Percentiles rank a stretch among this genome's conserved stretches.
Evolutionary conservation across 2,329 filamentous ascomycete genomes (phyloP).

Genomic region (Trichoderma aggressivum): DNA sequence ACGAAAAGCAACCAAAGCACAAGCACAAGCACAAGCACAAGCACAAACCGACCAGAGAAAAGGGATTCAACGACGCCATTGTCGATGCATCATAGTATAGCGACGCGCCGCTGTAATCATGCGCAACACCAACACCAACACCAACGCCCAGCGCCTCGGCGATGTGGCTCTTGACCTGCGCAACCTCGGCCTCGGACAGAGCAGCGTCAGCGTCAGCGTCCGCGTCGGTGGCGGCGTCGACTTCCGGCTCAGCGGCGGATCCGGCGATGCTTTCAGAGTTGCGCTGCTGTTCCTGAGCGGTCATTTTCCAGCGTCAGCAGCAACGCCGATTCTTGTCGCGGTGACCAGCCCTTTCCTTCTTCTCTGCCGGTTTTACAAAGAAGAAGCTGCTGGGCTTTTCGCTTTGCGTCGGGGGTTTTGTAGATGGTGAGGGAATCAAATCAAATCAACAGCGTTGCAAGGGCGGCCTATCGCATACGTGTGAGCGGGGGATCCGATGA

Average conservation of each 20-base stretch:
- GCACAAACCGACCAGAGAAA: constrained; percentile 49
- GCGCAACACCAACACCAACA: background rate
- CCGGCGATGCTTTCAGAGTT: background rate
- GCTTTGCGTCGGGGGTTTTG: constrained; percentile 7
- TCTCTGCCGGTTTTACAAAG: background rate
- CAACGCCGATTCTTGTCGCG: background rate
- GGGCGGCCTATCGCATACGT: background rate
- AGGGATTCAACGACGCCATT: constrained; percentile 55
- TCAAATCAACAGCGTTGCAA: background rate
- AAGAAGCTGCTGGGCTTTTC: background rate
- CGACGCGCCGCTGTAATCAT: constrained; percentile 37
- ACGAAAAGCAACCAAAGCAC: background rate
- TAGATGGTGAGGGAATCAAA: background rate
- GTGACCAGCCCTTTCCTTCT: background rate
- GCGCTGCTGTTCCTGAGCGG: background rate
- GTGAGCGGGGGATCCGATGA: background rate
- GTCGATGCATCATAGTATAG: constrained; percentile 56
- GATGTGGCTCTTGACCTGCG: constrained; percentile 17
- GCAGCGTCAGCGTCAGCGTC: constrained; percentile 20
- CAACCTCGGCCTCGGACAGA: constrained; percentile 29
- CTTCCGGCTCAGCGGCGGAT: background rate
- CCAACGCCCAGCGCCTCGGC: constrained; percentile 1
- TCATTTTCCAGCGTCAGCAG: constrained; percentile 2
- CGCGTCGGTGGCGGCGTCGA: background rate
- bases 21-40: background rate